These are phyloP conservation scores for Alternaria infectoria DNA, from an alignment of 2,329 filamentous ascomycete species.

Conservation along the genomic window DNA sequence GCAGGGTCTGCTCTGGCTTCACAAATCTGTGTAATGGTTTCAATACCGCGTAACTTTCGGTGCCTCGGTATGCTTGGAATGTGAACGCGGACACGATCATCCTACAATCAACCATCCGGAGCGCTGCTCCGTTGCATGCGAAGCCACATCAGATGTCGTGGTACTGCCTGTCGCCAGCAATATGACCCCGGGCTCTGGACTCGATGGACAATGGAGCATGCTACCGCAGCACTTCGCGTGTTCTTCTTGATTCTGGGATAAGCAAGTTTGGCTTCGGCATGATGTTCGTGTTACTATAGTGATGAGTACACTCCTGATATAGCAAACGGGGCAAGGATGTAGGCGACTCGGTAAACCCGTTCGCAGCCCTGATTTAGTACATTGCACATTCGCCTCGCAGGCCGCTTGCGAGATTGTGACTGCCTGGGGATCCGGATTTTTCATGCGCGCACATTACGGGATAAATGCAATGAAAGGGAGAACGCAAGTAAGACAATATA, in stretches of 20 bases:
- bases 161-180: background rate
- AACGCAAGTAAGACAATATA: conserved; percentile 7
- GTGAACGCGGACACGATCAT: background rate
- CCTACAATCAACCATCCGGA: background rate
- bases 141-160: background rate
- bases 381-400: conserved; percentile 19
- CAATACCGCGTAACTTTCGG: background rate
- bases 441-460: background rate
- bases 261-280: background rate
- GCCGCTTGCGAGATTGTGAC: background rate
- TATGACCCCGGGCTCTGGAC: background rate
- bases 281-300: conserved; percentile 12
- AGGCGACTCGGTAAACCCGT: conserved; percentile 7
- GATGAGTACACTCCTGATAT: conserved; percentile 12
- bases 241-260: conserved; percentile 5
- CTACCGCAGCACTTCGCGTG: conserved; percentile 8
- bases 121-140: background rate
- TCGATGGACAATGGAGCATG: background rate
- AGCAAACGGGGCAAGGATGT: conserved; percentile 19
- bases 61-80: background rate
- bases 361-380: conserved; percentile 16
- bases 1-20: conserved; percentile 8
- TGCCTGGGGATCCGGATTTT: background rate
- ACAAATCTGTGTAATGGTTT: background rate
- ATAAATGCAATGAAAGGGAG: background rate